Evolutionary conservation across 2,329 filamentous ascomycete genomes (phyloP).

Genomic region (Colletotrichum chrysophilum): DNA sequence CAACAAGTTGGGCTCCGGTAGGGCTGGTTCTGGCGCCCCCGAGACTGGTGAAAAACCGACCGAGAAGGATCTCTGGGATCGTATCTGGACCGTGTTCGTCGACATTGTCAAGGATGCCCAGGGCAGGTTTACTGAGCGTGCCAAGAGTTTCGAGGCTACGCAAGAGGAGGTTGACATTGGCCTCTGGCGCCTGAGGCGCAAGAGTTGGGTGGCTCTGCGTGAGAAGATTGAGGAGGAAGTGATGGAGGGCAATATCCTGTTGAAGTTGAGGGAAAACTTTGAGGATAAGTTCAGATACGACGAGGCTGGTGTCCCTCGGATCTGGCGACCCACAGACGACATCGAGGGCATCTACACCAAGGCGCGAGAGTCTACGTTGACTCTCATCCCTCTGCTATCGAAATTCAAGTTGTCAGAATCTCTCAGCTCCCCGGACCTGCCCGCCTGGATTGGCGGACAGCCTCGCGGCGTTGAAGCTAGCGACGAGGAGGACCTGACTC

Average conservation of each 20-base stretch:
- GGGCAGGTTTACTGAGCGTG: slow-evolving; percentile 82
- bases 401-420: slow-evolving; percentile 81
- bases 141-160: slow-evolving; percentile 92
- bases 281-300: slow-evolving; percentile 99
- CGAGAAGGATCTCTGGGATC: slow-evolving; percentile 94
- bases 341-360: slow-evolving; percentile 95
- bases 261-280: slow-evolving; percentile 97
- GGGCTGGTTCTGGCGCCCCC: slow-evolving; percentile 81
- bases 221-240: slow-evolving; percentile 96
- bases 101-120: slow-evolving; percentile 86
- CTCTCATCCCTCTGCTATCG: slow-evolving; percentile 86
- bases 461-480: slow-evolving; percentile 77
- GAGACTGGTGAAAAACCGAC: slow-evolving; percentile 77
- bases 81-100: slow-evolving; percentile 88
- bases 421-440: slow-evolving; percentile 79
- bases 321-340: slow-evolving; percentile 96
- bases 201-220: slow-evolving; percentile 90
- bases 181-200: slow-evolving; percentile 88
- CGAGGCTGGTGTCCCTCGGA: slow-evolving; percentile 89
- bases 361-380: slow-evolving; percentile 89
- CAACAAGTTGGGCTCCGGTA: slow-evolving; percentile 91
- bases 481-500: slow-evolving; percentile 87
- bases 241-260: slow-evolving; percentile 93
- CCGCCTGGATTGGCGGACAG: slow-evolving; percentile 80
- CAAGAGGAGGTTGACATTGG: slow-evolving; percentile 91